Evolutionary conservation across 352 stramenopile species (phyloP).

Genomic region (Aphanomyces astaci): DNA sequence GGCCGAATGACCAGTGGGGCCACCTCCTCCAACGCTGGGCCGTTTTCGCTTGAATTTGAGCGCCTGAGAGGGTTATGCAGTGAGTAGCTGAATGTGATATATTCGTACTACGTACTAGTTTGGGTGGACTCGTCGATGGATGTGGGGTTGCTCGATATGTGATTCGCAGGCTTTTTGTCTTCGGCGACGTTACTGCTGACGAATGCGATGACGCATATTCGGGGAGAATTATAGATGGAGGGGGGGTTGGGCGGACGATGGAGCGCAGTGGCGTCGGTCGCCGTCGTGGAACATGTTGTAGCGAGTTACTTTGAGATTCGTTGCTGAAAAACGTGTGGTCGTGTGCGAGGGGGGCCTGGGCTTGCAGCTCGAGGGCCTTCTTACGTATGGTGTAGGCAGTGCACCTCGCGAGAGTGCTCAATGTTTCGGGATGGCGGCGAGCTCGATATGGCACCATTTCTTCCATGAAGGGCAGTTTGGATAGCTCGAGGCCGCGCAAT

Average conservation of each 20-base stretch:
- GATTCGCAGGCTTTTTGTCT: neutral
- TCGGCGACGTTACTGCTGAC: neutral
- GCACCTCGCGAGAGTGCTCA: neutral
- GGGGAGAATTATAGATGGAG: neutral
- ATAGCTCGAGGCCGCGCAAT: neutral
- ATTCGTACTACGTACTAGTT: too few species aligned
- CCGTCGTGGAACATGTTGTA: neutral
- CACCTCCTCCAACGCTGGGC: too few species aligned
- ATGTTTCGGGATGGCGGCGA: neutral
- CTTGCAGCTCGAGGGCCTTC: slow-evolving; percentile 5
- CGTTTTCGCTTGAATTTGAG: too few species aligned
- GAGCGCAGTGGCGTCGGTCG: neutral
- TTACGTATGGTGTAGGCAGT: slow-evolving; percentile 15
- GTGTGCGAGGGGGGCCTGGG: neutral
- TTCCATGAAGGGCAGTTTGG: slow-evolving; percentile 5
- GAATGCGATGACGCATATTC: neutral
- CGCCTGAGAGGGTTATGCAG: too few species aligned
- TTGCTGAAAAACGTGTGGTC: neutral
- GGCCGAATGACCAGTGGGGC: too few species aligned
- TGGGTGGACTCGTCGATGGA: neutral
- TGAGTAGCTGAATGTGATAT: too few species aligned
- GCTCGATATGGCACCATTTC: slow-evolving; percentile 2
- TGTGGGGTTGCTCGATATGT: neutral
- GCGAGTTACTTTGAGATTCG: neutral
- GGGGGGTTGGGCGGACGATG: neutral